Percentiles rank a stretch among this genome's conserved stretches.
Evolutionary conservation across 805 yeast species (phyloP).

Genomic region (Barnettozyma sucrosica): DNA sequence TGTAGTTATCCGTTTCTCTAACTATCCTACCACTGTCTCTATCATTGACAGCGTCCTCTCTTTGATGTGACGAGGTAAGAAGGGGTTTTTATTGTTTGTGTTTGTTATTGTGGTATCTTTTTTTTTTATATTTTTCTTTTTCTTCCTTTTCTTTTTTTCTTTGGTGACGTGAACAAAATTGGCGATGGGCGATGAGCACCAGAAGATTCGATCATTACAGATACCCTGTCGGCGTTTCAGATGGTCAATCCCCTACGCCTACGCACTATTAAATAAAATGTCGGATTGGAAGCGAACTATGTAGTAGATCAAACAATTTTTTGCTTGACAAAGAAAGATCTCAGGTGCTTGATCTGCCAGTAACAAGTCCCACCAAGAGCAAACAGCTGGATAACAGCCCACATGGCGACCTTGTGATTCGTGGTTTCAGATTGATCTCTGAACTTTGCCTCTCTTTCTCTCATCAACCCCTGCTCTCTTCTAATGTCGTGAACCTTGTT

Average conservation of each 20-base stretch:
- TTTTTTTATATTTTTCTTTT: no score
- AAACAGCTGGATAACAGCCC: slow-evolving; percentile 68
- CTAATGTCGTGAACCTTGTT: slow-evolving; percentile 53
- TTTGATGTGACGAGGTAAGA: no score
- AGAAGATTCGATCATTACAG: no score
- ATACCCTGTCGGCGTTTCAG: no score
- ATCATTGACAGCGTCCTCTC: background rate
- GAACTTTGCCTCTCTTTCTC: slow-evolving; percentile 67
- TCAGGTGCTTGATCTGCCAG: slow-evolving; percentile 73
- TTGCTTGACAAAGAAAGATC: slow-evolving; percentile 80
- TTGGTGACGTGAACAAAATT: no score
- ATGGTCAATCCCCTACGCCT: background rate
- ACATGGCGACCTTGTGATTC: slow-evolving; percentile 62
- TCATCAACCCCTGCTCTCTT: slow-evolving; percentile 58
- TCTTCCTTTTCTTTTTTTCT: no score
- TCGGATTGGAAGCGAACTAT: background rate
- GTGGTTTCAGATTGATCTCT: slow-evolving; percentile 74
- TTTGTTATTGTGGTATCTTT: no score
- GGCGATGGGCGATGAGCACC: no score
- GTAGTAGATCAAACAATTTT: slow-evolving; percentile 32
- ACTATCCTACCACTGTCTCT: background rate
- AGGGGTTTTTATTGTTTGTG: no score
- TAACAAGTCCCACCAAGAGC: slow-evolving; percentile 65
- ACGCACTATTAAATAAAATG: background rate
- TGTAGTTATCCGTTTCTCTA: no score